Evolutionary conservation across 2,329 filamentous ascomycete species (phyloP).

Genomic region (Monosporascus sp.): DNA sequence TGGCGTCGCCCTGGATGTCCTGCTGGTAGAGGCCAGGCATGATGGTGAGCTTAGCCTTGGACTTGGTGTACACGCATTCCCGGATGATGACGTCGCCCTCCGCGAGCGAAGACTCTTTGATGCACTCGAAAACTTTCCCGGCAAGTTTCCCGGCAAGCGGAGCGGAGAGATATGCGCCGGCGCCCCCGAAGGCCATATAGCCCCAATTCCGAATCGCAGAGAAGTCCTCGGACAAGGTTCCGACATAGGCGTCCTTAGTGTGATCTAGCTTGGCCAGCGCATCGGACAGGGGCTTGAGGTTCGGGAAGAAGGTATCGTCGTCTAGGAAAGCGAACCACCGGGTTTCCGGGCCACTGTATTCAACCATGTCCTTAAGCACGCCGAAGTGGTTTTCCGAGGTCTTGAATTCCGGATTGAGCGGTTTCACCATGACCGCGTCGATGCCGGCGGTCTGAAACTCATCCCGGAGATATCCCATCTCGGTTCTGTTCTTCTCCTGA

Average conservation of each 20-base stretch:
- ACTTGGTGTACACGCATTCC: slow-evolving; percentile 52
- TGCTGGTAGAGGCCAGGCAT: slow-evolving; percentile 53
- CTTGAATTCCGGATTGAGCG: slow-evolving; percentile 27
- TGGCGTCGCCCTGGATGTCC: slow-evolving; percentile 48
- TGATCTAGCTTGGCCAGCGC: slow-evolving; percentile 43
- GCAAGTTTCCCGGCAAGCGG: slow-evolving; percentile 44
- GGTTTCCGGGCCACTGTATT: slow-evolving; percentile 36
- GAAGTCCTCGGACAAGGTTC: slow-evolving; percentile 52
- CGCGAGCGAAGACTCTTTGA: slow-evolving; percentile 32
- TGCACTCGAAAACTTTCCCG: slow-evolving; percentile 42
- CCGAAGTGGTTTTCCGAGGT: slow-evolving; percentile 54
- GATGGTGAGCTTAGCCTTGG: slow-evolving; percentile 46
- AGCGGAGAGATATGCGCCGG: slow-evolving; percentile 52
- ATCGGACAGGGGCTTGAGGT: slow-evolving; percentile 43
- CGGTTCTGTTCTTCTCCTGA: slow-evolving; percentile 19
- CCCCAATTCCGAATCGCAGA: slow-evolving; percentile 46
- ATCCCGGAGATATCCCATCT: slow-evolving; percentile 28
- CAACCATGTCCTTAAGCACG: slow-evolving; percentile 44
- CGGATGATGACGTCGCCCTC: slow-evolving; percentile 52
- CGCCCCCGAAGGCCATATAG: slow-evolving; percentile 56
- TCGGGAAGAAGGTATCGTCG: slow-evolving; percentile 60
- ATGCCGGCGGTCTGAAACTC: slow-evolving; percentile 27
- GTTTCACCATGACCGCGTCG: slow-evolving; percentile 27
- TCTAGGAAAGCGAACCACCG: slow-evolving; percentile 54
- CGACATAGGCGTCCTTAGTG: slow-evolving; percentile 45